A percentile compares a stretch with the other conserved stretches of the same genome.
These are phyloP conservation scores for Ceratonia siliqua DNA, from an alignment of 306 rosid genomes.

Conservation along the genomic window DNA sequence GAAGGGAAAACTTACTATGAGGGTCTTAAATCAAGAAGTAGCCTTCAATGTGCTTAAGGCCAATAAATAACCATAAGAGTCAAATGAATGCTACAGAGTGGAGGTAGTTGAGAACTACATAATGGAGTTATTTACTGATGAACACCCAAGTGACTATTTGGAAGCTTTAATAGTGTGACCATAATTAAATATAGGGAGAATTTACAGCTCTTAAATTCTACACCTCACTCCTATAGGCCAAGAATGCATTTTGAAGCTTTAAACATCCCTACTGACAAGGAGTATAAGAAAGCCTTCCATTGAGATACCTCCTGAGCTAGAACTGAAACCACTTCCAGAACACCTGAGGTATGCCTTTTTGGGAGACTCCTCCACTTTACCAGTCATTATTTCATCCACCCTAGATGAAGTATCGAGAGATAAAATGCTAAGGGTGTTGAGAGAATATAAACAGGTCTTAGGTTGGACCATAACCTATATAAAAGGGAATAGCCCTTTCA, in stretches of 20 bases:
- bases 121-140: background rate
- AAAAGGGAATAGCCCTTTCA: too few relatives aligned
- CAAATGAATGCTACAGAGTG: background rate
- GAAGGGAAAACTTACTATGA: background rate
- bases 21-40: background rate
- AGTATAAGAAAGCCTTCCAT: background rate
- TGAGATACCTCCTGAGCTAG: background rate
- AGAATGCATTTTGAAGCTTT: background rate
- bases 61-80: too few relatives aligned
- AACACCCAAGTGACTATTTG: too few relatives aligned
- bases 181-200: too few relatives aligned
- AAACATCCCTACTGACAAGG: background rate
- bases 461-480: background rate
- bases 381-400: background rate
- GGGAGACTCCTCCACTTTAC: background rate
- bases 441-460: background rate
- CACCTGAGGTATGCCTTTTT: background rate
- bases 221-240: background rate
- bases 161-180: too few relatives aligned
- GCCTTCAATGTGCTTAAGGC: too few relatives aligned
- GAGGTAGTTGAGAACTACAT: background rate
- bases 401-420: background rate
- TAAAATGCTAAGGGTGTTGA: background rate
- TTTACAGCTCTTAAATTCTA: background rate
- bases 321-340: background rate